A percentile compares a stretch with the other conserved stretches of the same genome.
Evolutionary conservation across 768 basidiomycete genomes (phyloP).

Genomic region (Lentinula aciculospora): DNA sequence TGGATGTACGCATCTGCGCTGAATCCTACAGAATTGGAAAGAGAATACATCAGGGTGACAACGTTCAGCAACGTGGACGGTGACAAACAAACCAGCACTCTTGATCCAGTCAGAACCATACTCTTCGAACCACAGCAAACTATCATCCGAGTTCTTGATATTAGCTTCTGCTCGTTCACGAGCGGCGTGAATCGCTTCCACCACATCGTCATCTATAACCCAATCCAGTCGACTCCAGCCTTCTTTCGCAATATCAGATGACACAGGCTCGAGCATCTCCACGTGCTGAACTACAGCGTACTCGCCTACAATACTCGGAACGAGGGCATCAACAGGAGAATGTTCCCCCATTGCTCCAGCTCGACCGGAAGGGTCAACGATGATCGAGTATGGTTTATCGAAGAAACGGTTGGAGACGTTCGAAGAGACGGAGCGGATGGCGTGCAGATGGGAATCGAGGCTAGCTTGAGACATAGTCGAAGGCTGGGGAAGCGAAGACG

Average conservation of each 20-base stretch:
- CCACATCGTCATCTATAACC: slow-evolving; percentile 58
- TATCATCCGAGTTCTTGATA: slow-evolving; percentile 77
- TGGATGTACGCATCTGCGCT: slow-evolving; percentile 86
- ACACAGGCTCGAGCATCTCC: slow-evolving; percentile 37
- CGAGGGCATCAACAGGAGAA: slow-evolving; percentile 83
- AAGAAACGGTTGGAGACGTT: slow-evolving; percentile 80
- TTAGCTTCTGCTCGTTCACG: slow-evolving; percentile 48
- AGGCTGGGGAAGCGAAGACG: slow-evolving; percentile 18
- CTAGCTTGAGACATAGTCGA: slow-evolving; percentile 27
- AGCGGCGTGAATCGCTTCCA: slow-evolving; percentile 53
- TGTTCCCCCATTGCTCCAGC: slow-evolving; percentile 90
- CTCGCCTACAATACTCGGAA: slow-evolving; percentile 83
- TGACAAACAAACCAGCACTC: slow-evolving; percentile 44
- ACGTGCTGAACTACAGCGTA: slow-evolving; percentile 72
- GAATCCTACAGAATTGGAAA: slow-evolving; percentile 30
- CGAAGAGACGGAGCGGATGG: slow-evolving; percentile 55
- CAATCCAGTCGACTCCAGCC: slow-evolving; percentile 69
- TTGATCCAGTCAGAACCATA: slow-evolving; percentile 91
- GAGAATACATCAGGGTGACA: not conserved
- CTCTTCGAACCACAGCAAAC: slow-evolving; percentile 74
- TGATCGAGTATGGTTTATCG: slow-evolving; percentile 80
- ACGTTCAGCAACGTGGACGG: not conserved
- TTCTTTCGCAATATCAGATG: slow-evolving; percentile 9
- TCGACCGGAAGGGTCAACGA: slow-evolving; percentile 80
- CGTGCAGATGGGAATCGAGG: slow-evolving; percentile 71